phyloP scores from a whole-genome alignment of 495 filamentous ascomycete genomes.

The Neurospora africana region DNA sequence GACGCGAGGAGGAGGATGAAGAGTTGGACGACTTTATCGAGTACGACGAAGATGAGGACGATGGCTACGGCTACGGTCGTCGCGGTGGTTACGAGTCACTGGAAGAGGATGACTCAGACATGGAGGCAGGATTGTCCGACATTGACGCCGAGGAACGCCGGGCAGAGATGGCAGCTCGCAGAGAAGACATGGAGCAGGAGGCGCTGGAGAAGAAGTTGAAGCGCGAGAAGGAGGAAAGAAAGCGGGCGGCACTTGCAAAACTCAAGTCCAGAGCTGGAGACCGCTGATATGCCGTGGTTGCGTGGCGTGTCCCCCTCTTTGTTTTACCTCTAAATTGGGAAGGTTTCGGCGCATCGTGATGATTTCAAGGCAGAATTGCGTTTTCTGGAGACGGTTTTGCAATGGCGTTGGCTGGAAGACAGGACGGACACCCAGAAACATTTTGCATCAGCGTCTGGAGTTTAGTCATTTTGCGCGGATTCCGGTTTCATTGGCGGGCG shows the following conservation, averaged over 20 bases:
- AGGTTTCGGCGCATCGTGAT: not conserved
- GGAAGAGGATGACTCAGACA: constrained; percentile 38
- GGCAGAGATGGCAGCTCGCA: constrained; percentile 35
- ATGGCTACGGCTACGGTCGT: constrained; percentile 18
- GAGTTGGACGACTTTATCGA: constrained; percentile 43
- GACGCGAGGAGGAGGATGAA: constrained; percentile 46
- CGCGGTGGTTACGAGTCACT: constrained; percentile 21
- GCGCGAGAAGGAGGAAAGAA: constrained; percentile 36
- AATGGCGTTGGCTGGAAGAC: constrained; percentile 9
- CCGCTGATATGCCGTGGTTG: constrained; percentile 4
- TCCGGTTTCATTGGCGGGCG: not conserved
- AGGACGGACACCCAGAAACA: constrained; percentile 10
- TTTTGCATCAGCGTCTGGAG: constrained; percentile 17
- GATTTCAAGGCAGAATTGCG: not conserved
- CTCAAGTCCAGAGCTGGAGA: constrained; percentile 9
- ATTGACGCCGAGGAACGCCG: constrained; percentile 48
- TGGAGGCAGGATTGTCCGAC: constrained; percentile 51
- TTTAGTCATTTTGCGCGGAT: constrained; percentile 2
- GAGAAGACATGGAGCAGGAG: constrained; percentile 43
- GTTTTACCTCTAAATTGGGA: not conserved
- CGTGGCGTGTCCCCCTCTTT: not conserved
- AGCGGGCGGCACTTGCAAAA: constrained; percentile 14
- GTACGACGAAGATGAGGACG: constrained; percentile 44
- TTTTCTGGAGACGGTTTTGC: constrained; percentile 6
- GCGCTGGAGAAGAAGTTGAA: constrained; percentile 32